phyloP scores from a whole-genome alignment of 2,329 filamentous ascomycete species.

The Penicillium sp. region DNA sequence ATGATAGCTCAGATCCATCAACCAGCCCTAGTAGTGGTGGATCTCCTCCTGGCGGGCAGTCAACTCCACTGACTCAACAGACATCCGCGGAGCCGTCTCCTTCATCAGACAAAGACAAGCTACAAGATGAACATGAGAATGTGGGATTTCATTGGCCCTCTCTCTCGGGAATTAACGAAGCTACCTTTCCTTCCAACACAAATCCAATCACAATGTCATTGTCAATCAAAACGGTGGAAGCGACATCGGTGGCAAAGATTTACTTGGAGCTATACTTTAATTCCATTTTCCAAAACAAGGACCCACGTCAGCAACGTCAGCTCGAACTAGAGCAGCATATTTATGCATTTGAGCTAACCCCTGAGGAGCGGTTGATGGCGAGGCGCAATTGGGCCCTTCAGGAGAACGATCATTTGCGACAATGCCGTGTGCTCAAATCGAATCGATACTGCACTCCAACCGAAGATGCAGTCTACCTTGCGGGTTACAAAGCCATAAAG shows the following conservation, averaged over 20 bases:
- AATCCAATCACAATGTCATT: constrained; percentile 18
- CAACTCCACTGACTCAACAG: constrained; percentile 37
- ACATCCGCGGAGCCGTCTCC: constrained; percentile 36
- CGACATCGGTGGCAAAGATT: constrained; percentile 75
- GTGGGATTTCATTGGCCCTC: neutral
- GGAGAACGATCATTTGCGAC: constrained; percentile 74
- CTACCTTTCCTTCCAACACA: neutral
- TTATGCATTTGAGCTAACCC: constrained; percentile 54
- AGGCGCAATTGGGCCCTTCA: constrained; percentile 61
- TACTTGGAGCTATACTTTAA: constrained; percentile 85
- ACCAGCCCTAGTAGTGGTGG: constrained; percentile 29
- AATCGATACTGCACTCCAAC: constrained; percentile 49
- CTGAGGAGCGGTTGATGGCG: constrained; percentile 55
- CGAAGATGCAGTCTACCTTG: constrained; percentile 53
- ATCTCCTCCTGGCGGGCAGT: constrained; percentile 32
- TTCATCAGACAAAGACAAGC: constrained; percentile 15
- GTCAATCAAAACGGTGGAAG: constrained; percentile 66
- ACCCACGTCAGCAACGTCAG: constrained; percentile 61
- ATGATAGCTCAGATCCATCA: constrained; percentile 37
- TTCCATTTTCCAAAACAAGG: constrained; percentile 58
- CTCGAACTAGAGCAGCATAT: constrained; percentile 65
- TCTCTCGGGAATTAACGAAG: neutral
- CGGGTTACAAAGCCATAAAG: constrained; percentile 77
- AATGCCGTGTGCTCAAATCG: constrained; percentile 67
- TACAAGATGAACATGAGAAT: neutral